Base-by-base conservation (phyloP, 2,329 filamentous ascomycete species). In the Calonectria crousiana region DNA sequence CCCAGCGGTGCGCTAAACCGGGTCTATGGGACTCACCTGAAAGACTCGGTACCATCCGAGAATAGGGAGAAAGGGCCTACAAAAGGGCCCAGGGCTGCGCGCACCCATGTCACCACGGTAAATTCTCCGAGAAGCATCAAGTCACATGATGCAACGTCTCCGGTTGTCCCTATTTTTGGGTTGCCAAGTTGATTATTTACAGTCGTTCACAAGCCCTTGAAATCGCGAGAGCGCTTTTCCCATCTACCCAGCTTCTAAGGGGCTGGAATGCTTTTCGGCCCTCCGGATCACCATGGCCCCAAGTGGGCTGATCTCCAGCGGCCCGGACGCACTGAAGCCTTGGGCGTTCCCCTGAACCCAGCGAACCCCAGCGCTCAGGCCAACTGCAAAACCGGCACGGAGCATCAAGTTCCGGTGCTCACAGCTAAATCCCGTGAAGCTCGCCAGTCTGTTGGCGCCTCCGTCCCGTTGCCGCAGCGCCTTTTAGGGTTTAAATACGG, bases 11-110 rank as follows among this genome's bases (percentile, higher is more conserved):
- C 52, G 44, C 44, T 47, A 47, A 47, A 47, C 44, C 28, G 28
- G 51, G 51, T 53, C 26, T 10, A 62, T 30, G 56, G 56, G 34
- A 23, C 56, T 62, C 56, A 62, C 56, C 56, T 62, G 56, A 44
- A 38, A 28, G 56, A 62, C 13, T 62, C 56, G 36, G 56, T 38
- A 62, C 23, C 34, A 62, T 62, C 56, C 56, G 56, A 62, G 56
- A 38, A 26, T 47, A 23, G 44, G 44, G n/a, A 23, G 2, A 6
- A 3, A 47, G 8, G 44, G 9, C 44, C n/a, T 23, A 23, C 20
- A 36, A 36, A 58, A 58, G 53, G 32, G 30, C 52, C 52, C 9
- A 18, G 36, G 36, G 8, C 36, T 28, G 23, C 6, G 32, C 5
- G 23, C 23, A 26, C 23, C 34, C 36, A 18, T 20, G n/a, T 26